phyloP scores from a whole-genome alignment of 2,329 filamentous ascomycete genomes.

The Cercospora nicotianae region DNA sequence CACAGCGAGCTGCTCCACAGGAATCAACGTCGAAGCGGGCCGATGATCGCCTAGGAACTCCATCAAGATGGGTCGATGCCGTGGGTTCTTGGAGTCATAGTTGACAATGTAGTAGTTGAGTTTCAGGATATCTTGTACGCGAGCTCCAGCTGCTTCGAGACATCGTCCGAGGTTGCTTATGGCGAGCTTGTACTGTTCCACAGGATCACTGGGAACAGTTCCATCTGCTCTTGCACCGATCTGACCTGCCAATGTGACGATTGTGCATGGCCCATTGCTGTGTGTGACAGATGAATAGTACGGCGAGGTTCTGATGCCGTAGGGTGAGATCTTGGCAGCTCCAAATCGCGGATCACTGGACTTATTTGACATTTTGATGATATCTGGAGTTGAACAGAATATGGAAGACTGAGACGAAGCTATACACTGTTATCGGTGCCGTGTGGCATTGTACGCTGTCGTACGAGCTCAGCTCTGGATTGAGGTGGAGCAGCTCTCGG shows the following conservation, averaged over 20 bases:
- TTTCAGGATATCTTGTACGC: constrained; percentile 29
- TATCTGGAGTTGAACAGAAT: not conserved
- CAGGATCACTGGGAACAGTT: constrained; percentile 25
- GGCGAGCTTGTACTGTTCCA: constrained; percentile 30
- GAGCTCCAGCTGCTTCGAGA: constrained; percentile 31
- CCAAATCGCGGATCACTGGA: not conserved
- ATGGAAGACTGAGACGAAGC: not conserved
- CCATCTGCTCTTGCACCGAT: constrained; percentile 29
- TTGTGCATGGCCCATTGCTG: constrained; percentile 18
- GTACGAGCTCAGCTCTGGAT: constrained; percentile 7
- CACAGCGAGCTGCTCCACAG: constrained; percentile 30
- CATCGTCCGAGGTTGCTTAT: constrained; percentile 27
- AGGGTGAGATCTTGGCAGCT: constrained; percentile 15
- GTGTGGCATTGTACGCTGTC: not conserved
- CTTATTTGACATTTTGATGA: not conserved
- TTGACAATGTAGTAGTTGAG: constrained; percentile 34
- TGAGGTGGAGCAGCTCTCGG: constrained; percentile 8
- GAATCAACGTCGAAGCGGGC: constrained; percentile 30
- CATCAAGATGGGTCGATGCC: constrained; percentile 26
- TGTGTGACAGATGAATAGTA: constrained; percentile 26
- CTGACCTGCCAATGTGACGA: constrained; percentile 30
- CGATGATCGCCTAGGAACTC: constrained; percentile 32
- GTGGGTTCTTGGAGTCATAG: constrained; percentile 27
- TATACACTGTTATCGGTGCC: not conserved
- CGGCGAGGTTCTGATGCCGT: constrained; percentile 24